A percentile compares a stretch with the other conserved stretches of the same genome.
Conservation (phyloP, 1,284 basidiomycete species). For the Erythrobasidium hasegawianum region DNA sequence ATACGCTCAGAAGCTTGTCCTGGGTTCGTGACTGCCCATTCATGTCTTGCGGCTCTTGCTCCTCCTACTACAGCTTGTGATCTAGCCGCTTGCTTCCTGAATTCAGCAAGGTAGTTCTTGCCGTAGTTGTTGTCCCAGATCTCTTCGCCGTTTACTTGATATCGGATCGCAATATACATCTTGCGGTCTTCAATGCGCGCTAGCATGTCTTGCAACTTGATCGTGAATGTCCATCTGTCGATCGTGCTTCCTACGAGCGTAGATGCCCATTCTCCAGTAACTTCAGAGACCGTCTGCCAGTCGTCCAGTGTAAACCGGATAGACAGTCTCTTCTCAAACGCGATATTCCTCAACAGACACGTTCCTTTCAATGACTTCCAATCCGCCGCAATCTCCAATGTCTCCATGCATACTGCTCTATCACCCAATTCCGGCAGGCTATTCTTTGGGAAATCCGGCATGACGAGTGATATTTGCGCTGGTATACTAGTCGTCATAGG, state of each 20-base stretch:
- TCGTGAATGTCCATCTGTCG: slow-evolving; percentile 59
- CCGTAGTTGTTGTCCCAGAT: slow-evolving; percentile 90
- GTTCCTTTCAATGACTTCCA: slow-evolving; percentile 62
- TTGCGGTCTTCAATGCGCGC: slow-evolving; percentile 76
- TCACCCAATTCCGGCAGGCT: slow-evolving; percentile 49
- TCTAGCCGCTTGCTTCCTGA: slow-evolving; percentile 46
- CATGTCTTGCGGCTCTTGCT: slow-evolving; percentile 44
- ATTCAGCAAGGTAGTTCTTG: slow-evolving; percentile 68
- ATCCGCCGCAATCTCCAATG: slow-evolving; percentile 61
- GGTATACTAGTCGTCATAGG: slow-evolving; percentile 39
- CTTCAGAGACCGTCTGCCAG: slow-evolving; percentile 95
- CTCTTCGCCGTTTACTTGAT: slow-evolving; percentile 63
- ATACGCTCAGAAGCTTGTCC: slow-evolving; percentile 47
- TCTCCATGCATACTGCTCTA: slow-evolving; percentile 56
- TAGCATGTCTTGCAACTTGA: slow-evolving; percentile 55
- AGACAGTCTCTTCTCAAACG: slow-evolving; percentile 81
- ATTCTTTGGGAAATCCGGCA: slow-evolving; percentile 54
- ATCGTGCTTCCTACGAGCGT: slow-evolving; percentile 59
- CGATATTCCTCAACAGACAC: slow-evolving; percentile 76
- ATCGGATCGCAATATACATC: slow-evolving; percentile 75
- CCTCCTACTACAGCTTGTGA: slow-evolving; percentile 43
- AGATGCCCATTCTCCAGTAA: slow-evolving; percentile 71
- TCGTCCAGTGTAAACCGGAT: slow-evolving; percentile 88
- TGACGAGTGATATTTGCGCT: slow-evolving; percentile 49
- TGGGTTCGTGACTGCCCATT: slow-evolving; percentile 51